These are phyloP conservation scores for Suillus sp. DNA, from an alignment of 768 basidiomycete species.

Conservation along the genomic window DNA sequence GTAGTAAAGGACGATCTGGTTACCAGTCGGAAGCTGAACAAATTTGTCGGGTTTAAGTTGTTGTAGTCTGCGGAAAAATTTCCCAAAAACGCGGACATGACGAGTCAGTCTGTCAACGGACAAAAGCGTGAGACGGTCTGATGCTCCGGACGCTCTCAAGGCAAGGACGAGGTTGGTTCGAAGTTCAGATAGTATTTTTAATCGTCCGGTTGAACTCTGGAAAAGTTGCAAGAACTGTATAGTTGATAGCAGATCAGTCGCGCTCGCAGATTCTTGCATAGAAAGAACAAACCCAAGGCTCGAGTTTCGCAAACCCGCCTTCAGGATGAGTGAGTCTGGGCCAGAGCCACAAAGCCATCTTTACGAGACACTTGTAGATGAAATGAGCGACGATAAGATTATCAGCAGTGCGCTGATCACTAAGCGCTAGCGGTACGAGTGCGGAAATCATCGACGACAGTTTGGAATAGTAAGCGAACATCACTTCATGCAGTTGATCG, in stretches of 20 bases:
- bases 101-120: conserved; percentile 63
- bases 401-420: conserved; percentile 41
- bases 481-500: conserved; percentile 46
- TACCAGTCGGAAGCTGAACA: conserved; percentile 60
- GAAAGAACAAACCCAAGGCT: conserved; percentile 51
- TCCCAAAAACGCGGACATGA: conserved; percentile 73
- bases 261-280: background rate
- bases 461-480: conserved; percentile 65
- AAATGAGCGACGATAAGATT: conserved; percentile 64
- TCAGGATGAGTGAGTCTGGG: conserved; percentile 45
- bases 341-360: conserved; percentile 76
- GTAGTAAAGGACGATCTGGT: conserved; percentile 73
- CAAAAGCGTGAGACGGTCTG: conserved; percentile 41
- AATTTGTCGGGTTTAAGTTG: conserved; percentile 62
- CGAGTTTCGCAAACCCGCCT: conserved; percentile 46
- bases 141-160: conserved; percentile 37
- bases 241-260: conserved; percentile 8
- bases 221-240: conserved; percentile 64
- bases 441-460: conserved; percentile 39
- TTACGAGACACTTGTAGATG: conserved; percentile 73
- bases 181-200: conserved; percentile 56
- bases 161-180: conserved; percentile 56
- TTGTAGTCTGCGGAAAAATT: conserved; percentile 77
- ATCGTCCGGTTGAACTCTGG: conserved; percentile 55
- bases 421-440: conserved; percentile 38